Evolutionary conservation across 305 asterid species (phyloP).

Genomic region (Rubia peregrina): DNA sequence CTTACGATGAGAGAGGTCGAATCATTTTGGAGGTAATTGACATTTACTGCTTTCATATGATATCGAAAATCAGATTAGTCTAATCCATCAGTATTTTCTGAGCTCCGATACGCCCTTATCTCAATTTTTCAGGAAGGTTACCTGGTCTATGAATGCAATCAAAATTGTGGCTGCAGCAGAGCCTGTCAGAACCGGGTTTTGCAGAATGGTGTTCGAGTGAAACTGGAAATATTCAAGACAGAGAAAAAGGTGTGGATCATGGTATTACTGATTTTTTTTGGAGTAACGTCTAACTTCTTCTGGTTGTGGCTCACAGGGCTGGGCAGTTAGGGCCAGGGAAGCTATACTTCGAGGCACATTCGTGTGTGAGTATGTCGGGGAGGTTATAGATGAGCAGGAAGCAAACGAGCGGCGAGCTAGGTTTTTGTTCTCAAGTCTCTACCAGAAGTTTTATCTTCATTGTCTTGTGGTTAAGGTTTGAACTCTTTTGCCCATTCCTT

Average conservation of each 20-base stretch:
- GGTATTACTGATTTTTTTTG: conserved; percentile 12
- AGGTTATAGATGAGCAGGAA: conserved; percentile 79
- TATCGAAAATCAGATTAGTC: neutral
- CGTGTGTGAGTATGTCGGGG: conserved; percentile 96
- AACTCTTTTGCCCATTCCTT: conserved; percentile 2
- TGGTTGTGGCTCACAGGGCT: conserved; percentile 57
- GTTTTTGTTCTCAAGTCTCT: conserved; percentile 27
- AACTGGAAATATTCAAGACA: conserved; percentile 85
- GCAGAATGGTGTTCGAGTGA: conserved; percentile 85
- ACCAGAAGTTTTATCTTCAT: conserved; percentile 5
- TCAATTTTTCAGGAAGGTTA: conserved; percentile 76
- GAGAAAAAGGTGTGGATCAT: conserved; percentile 61
- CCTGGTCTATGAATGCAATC: conserved; percentile 94
- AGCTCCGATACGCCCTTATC: conserved; percentile 9
- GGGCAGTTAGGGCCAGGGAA: conserved; percentile 94
- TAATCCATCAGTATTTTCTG: neutral
- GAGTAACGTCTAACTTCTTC: conserved; percentile 11
- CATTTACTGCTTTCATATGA: conserved; percentile 12
- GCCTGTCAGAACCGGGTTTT: conserved; percentile 85
- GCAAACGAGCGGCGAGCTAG: conserved; percentile 77
- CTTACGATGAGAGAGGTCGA: conserved; percentile 91
- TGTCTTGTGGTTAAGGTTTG: conserved; percentile 8
- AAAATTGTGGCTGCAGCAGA: conserved; percentile 68
- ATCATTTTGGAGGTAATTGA: conserved; percentile 77
- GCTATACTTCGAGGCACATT: conserved; percentile 85